phyloP scores from a whole-genome alignment of 2,329 filamentous ascomycete species.

The Emergomyces orientalis region DNA sequence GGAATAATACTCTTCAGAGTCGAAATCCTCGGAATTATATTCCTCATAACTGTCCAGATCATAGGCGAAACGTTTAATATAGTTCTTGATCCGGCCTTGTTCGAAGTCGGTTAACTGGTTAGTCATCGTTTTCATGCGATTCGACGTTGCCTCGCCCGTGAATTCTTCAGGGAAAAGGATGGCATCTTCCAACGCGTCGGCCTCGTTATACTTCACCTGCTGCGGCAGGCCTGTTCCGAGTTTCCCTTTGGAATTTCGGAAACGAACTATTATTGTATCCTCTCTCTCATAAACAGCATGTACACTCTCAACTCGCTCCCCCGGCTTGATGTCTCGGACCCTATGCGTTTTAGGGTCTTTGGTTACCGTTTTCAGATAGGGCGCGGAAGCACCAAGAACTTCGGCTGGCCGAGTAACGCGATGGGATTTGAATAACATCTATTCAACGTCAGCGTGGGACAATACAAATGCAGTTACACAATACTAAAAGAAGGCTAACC shows the following conservation, averaged over 20 bases:
- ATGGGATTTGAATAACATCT: conserved; percentile 32
- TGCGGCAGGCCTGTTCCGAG: conserved; percentile 12
- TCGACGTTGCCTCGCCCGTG: conserved; percentile 6
- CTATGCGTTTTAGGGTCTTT: conserved; percentile 27
- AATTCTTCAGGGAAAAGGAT: conserved; percentile 34
- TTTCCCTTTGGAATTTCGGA: conserved; percentile 4
- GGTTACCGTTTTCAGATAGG: conserved; percentile 32
- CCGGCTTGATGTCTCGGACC: conserved; percentile 30
- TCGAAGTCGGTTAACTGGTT: conserved; percentile 18
- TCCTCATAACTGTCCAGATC: conserved; percentile 22
- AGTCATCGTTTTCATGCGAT: conserved; percentile 8
- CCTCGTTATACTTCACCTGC: conserved; percentile 31
- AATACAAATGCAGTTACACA: background rate
- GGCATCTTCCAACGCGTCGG: conserved; percentile 34
- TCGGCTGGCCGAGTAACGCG: conserved; percentile 20
- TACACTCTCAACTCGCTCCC: conserved; percentile 18
- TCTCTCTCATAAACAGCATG: conserved; percentile 8
- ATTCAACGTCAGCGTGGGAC: conserved; percentile 3
- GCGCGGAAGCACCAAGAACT: conserved; percentile 10
- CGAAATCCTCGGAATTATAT: conserved; percentile 16
- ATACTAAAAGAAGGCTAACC: conserved; percentile 14
- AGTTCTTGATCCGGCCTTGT: conserved; percentile 12
- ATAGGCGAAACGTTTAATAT: conserved; percentile 16
- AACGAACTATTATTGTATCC: conserved; percentile 10
- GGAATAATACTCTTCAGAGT: conserved; percentile 15